These are phyloP conservation scores for Coemansia sp. DNA, from an alignment of 192 early-diverging fungal genomes.

Conservation along the genomic window DNA sequence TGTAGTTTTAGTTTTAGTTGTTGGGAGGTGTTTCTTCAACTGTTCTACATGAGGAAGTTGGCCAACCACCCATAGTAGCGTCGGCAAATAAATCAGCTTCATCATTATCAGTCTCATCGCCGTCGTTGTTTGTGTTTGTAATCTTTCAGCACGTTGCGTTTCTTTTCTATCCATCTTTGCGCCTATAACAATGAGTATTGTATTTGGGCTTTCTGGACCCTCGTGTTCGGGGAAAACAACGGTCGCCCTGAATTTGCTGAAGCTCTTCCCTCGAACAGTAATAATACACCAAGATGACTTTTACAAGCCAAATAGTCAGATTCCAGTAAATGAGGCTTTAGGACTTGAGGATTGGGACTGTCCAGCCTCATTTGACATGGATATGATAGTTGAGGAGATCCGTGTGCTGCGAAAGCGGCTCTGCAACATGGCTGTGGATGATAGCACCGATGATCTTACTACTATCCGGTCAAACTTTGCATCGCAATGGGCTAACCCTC, in stretches of 20 bases:
- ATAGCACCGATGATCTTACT: background rate
- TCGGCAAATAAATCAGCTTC: too few species aligned
- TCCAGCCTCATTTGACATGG: conserved; percentile 68
- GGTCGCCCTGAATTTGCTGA: conserved; percentile 58
- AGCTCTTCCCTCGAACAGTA: conserved; percentile 60
- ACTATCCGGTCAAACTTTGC: conserved; percentile 22
- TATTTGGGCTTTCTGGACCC: conserved; percentile 59
- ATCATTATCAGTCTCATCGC: too few species aligned
- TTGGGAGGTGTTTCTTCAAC: too few species aligned
- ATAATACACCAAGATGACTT: conserved; percentile 78
- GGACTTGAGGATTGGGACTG: conserved; percentile 78
- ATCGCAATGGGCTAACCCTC: conserved; percentile 52
- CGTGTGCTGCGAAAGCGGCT: conserved; percentile 7
- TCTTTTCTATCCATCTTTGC: background rate
- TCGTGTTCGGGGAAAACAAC: conserved; percentile 77
- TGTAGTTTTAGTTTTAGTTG: too few species aligned
- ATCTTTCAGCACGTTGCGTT: background rate
- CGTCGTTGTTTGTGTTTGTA: background rate
- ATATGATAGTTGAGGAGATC: conserved; percentile 19
- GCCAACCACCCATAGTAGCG: too few species aligned
- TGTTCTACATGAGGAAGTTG: too few species aligned
- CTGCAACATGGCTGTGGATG: background rate
- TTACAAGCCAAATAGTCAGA: conserved; percentile 65
- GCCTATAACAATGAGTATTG: conserved; percentile 8
- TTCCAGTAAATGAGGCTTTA: conserved; percentile 63